Evolutionary conservation across 371 early-diverging fungal genomes (phyloP), one percentile per base, ranked within the genome.

Genomic region (Dichotomocladium elegans): DNA sequence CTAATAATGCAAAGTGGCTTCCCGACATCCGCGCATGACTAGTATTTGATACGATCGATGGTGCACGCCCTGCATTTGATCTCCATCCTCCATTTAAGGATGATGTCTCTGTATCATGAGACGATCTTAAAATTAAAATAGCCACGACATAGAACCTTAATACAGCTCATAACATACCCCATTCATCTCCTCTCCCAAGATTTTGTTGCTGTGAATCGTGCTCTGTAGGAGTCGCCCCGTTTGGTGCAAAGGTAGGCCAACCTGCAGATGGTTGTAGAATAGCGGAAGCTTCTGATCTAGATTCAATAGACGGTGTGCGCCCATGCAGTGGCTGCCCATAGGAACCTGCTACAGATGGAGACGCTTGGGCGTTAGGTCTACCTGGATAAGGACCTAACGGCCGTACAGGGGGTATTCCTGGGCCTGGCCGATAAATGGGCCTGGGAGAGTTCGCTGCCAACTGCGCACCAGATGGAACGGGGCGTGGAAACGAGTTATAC

Each of bases 1-100:
- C 54, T 26, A 46, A 41, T 47, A 51, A 21, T 10, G 55, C 33
- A 35, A 42, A 51, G 34, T 34, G 47, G 41, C 54, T 51, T 1
- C 55, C 53, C 1, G 68, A 68, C 10, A 51, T 44, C 33, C 63
- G 45, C 10, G 58, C 27, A 53, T 45, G 45, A 34, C 53, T 60
- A 6, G 55, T 51, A 1, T 51, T 17, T 10, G 67, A 73, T 17
- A 61, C 44, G 27, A 64, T 69, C 0, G 73, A 69, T 2, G 67
- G 61, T 14, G 55, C 59, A 42, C 64, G 45, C 21, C 64, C 59
- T 8, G 58, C 26, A n/a, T 55, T 27, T 8, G 51, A 34, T n/a
- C 48, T 50, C 47, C 63, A 54, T 10, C 33, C 30, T 21, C 37
- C 40, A 19, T 45, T 52, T n/a, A 51, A 44, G 5, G 55, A 55